These are phyloP conservation scores for Yamadazyma epiphylla DNA, from an alignment of 1,139 yeast species.

Conservation along the genomic window DNA sequence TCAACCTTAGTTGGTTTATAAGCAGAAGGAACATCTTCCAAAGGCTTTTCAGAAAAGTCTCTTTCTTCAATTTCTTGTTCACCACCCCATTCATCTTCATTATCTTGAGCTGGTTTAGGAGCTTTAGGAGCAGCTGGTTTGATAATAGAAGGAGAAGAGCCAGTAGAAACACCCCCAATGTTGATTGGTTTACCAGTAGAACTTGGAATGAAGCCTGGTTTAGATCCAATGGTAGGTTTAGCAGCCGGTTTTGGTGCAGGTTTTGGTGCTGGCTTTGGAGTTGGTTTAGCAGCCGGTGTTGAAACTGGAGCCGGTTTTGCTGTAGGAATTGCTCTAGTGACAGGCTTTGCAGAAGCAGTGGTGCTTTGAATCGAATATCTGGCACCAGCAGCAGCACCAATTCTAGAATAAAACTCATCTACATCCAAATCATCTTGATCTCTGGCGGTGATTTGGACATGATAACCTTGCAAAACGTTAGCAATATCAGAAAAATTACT, in stretches of 20 bases:
- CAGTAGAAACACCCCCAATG: slow-evolving; percentile 10
- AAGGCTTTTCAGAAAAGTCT: slow-evolving; percentile 61
- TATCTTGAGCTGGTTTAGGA: slow-evolving; percentile 31
- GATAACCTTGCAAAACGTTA: slow-evolving; percentile 72
- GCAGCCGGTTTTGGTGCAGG: slow-evolving; percentile 22
- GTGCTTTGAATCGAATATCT: slow-evolving; percentile 68
- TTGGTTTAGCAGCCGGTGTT: slow-evolving; percentile 13
- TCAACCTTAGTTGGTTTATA: slow-evolving; percentile 61
- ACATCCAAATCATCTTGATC: slow-evolving; percentile 86
- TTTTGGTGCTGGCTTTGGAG: slow-evolving; percentile 15
- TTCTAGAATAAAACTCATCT: slow-evolving; percentile 66
- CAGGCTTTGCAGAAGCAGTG: slow-evolving; percentile 15
- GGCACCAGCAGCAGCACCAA: slow-evolving; percentile 94
- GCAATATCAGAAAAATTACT: slow-evolving; percentile 73
- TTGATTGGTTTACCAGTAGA: slow-evolving; percentile 41
- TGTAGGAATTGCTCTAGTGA: slow-evolving; percentile 6
- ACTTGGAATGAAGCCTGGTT: slow-evolving; percentile 31
- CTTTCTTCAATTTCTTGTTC: slow-evolving; percentile 66
- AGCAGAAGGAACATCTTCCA: slow-evolving; percentile 60
- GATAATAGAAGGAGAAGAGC: slow-evolving; percentile 9
- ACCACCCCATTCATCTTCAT: slow-evolving; percentile 57
- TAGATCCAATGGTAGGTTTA: slow-evolving; percentile 8
- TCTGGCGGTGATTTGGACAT: slow-evolving; percentile 95
- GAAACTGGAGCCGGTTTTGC: slow-evolving; percentile 14
- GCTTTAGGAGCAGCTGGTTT: slow-evolving; percentile 29